Evolutionary conservation across 805 yeast genomes (phyloP), one percentile per base, ranked within the genome.

Genomic region (Candida yuanshanica): DNA sequence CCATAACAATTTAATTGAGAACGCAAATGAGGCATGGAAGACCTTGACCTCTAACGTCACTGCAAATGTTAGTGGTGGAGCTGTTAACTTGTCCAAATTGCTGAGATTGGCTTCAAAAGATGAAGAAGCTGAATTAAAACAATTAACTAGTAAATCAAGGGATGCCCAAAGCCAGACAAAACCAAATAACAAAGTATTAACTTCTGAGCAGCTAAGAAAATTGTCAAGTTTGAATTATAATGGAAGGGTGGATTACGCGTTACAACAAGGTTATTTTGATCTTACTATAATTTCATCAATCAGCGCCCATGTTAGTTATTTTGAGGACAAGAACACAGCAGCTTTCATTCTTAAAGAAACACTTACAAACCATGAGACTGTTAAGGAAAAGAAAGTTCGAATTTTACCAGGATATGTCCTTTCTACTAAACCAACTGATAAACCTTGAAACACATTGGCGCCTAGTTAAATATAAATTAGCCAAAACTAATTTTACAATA

Each of bases 241-340:
- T 17, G 96, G 95, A 0, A 69, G 97, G 39, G 68, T 91, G 1
- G 99, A 91, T 59, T 88, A 84, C 59, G 71, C 81, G 4, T 64
- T 91, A 20, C 87, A 87, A 4, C 83, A 81, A 56, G 86, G 91
- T 9, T 70, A 82, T 18, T 74, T 90, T 47, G 96, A 89, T 52
- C 73, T 89, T 17, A 84, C 95, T 22, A 60, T 88, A 26, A 69
- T 91, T 10, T 75, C 88, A 4, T 93, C 95, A 0, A 68, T 91
- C 8, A 85, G 85, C 37, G 93, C 98, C 0, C 99, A 91, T 60
- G 79, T 86, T 12, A 79, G 87, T 36, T 91, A 91, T 59, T 82
- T 91, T 58, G 95, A 88, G 56, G 95, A 88, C 51, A 72, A 78
- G 38, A 89, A 89, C 53, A 79, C 91, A 27, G 89, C 95, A 0